Base-by-base conservation (phyloP, 2,329 filamentous ascomycete genomes). In the Trichoderma oligosporum region DNA sequence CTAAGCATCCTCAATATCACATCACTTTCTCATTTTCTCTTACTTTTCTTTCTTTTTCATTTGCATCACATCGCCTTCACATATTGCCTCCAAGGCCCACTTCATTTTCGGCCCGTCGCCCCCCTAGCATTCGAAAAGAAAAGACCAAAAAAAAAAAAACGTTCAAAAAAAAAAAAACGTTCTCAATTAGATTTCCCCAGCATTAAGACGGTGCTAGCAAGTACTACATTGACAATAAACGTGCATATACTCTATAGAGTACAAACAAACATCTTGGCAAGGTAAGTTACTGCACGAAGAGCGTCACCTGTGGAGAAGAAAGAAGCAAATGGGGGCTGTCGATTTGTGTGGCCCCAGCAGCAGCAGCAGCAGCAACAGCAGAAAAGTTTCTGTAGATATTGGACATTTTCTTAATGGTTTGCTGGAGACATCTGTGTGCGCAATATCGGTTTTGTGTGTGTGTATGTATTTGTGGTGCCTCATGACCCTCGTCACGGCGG, bases 281-380 rank as follows among this genome's bases (percentile, higher is more conserved):
- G 61, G 61, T 61, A 58, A 61, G 57, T 62, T 42, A 60, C 35
- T 61, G 51, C 44, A 39, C n/a, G 47, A 36, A 39, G 44, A 52
- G 44, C 36, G 46, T 51, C 55, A 29, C 52, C 38, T 45, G 31
- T 51, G 39, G 46, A 46, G 36, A 44, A 36, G 27, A 12, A 18
- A 18, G 7, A 18, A 29, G 29, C 9, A 36, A 16, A 27, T 39
- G 35, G 33, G 20, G 11, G 27, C 41, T 25, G 29, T 54, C 51
- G 41, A 54, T 38, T 45, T 45, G n/a, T 38, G 24, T 31, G 51
- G 41, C 22, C 51, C 51, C 45, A 57, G 35, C 45, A 49, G 31
- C 44, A 42, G n/a, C n/a, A n/a, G n/a, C n/a, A n/a, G n/a, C 45
- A 57, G 35, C 45, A 49, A 24, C 44, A 42, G 25, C 44, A 57